Conservation (phyloP, 208 protist genomes). For the Crithidia sp. region DNA sequence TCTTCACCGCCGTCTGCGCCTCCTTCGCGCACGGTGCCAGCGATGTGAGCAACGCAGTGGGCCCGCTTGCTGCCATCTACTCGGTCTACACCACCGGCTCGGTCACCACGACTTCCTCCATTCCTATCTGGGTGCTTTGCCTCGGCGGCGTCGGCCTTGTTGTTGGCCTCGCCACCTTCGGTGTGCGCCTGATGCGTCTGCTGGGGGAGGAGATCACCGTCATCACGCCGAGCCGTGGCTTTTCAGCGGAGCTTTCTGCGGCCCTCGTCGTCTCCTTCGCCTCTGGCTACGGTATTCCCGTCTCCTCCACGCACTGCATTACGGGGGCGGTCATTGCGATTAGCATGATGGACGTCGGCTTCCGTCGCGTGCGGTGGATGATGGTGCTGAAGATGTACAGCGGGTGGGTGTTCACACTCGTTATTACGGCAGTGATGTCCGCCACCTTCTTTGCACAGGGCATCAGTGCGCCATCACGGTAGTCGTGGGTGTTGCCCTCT, state of each 20-base stretch:
- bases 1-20: slow-evolving; percentile 83
- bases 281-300: slow-evolving; percentile 77
- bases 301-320: slow-evolving; percentile 92
- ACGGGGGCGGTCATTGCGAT: slow-evolving; percentile 88
- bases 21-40: slow-evolving; percentile 89
- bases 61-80: slow-evolving; percentile 77
- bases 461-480: slow-evolving; percentile 54
- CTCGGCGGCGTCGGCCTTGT: slow-evolving; percentile 77
- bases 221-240: slow-evolving; percentile 77
- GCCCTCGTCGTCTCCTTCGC: slow-evolving; percentile 82
- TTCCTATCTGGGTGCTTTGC: slow-evolving; percentile 74
- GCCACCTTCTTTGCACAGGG: slow-evolving; percentile 81
- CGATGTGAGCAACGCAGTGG: slow-evolving; percentile 88
- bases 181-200: slow-evolving; percentile 70
- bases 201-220: slow-evolving; percentile 79
- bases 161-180: slow-evolving; percentile 74
- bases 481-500: background rate
- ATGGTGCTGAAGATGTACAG: slow-evolving; percentile 83
- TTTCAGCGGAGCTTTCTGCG: slow-evolving; percentile 77
- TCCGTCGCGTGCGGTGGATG: slow-evolving; percentile 62
- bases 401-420: slow-evolving; percentile 71
- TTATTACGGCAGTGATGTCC: slow-evolving; percentile 63
- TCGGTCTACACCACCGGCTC: slow-evolving; percentile 59
- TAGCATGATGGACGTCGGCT: slow-evolving; percentile 77
- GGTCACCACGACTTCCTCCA: slow-evolving; percentile 37